Evolutionary conservation across 345 rosid species (phyloP).

Genomic region (Corchorus capsularis): DNA sequence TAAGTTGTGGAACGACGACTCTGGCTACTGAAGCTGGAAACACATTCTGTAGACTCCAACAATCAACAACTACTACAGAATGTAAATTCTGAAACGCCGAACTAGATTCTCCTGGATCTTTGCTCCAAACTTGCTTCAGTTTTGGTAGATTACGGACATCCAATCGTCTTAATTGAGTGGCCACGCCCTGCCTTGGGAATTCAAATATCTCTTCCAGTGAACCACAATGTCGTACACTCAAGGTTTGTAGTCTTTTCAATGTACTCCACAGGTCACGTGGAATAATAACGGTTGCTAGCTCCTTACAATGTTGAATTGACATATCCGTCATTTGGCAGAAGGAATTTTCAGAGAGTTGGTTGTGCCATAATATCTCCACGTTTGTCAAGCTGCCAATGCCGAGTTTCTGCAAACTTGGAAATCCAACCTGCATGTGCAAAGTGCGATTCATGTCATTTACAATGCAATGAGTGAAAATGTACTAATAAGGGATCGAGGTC

Average conservation of each 20-base stretch:
- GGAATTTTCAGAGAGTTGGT: neutral
- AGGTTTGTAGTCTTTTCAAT: neutral
- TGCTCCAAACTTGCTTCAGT: neutral
- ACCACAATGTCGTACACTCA: neutral
- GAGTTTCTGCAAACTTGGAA: neutral
- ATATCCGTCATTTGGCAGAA: neutral
- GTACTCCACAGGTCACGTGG: neutral
- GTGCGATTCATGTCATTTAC: neutral
- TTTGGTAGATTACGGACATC: neutral
- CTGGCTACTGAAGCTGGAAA: neutral
- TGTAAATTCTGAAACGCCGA: neutral
- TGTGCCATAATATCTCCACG: neutral
- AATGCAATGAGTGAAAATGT: neutral
- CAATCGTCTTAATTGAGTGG: neutral
- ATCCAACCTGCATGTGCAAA: neutral
- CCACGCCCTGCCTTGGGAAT: neutral
- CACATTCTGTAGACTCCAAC: neutral
- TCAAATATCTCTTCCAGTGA: neutral
- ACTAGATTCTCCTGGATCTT: neutral
- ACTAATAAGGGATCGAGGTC: too few species aligned
- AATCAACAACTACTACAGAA: neutral
- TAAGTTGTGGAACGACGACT: slow-evolving; percentile 7
- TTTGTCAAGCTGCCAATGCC: neutral
- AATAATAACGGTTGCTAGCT: neutral
- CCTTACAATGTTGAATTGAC: neutral